Percentiles rank a stretch among this genome's conserved stretches.
Evolutionary conservation across 345 rosid species (phyloP).

Genomic region (Populus alba): DNA sequence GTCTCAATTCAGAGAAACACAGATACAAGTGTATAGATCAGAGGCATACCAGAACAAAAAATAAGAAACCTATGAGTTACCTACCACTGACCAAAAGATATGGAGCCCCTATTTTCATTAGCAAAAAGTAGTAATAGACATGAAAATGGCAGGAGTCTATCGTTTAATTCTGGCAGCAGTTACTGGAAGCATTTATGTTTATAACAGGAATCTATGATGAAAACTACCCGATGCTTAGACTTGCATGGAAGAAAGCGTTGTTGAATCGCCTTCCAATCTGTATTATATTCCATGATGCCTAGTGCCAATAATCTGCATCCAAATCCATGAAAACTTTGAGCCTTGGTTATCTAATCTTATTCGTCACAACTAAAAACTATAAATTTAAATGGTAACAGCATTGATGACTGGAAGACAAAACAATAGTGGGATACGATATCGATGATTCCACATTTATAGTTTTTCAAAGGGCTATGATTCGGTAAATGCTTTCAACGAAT

Average conservation of each 20-base stretch:
- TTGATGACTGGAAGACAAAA: not conserved
- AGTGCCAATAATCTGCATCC: constrained; percentile 70
- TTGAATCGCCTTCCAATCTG: constrained; percentile 94
- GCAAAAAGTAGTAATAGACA: not conserved
- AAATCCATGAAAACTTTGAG: constrained; percentile 13
- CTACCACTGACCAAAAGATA: not conserved
- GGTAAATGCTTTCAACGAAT: not conserved
- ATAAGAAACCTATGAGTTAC: not conserved
- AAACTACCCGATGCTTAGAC: constrained; percentile 82
- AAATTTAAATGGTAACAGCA: not conserved
- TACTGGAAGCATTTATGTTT: not conserved
- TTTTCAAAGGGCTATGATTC: too few relatives aligned
- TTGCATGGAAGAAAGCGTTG: constrained; percentile 96
- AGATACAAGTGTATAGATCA: not conserved
- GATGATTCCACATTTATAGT: not conserved
- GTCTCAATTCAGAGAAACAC: not conserved
- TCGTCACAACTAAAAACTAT: not conserved
- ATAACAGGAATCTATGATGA: not conserved
- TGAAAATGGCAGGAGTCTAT: not conserved
- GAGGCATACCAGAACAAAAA: not conserved
- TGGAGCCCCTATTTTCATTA: not conserved
- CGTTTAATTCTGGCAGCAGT: not conserved
- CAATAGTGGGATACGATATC: not conserved
- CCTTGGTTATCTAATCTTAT: not conserved
- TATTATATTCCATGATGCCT: constrained; percentile 83